A percentile compares a stretch with the other conserved stretches of the same genome.
phyloP scores from a whole-genome alignment of 768 basidiomycete genomes.

The Amanita brunnescens region DNA sequence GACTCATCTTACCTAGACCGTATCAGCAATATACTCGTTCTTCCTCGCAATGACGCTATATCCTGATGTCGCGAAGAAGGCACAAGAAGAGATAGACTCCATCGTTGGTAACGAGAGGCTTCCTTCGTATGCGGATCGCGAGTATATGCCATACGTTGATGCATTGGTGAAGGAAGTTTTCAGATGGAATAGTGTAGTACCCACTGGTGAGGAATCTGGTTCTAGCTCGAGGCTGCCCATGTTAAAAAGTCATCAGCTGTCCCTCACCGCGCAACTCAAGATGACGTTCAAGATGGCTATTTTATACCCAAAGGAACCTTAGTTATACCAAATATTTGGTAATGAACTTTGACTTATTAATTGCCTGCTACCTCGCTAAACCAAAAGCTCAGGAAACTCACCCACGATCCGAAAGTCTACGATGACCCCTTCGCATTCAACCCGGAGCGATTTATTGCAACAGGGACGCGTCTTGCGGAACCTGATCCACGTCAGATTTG shows the following conservation, averaged over 20 bases:
- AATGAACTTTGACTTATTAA: conserved; percentile 1
- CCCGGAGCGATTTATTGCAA: conserved; percentile 51
- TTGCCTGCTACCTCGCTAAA: conserved; percentile 5
- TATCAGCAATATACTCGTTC: conserved; percentile 50
- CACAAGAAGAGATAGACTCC: conserved; percentile 54
- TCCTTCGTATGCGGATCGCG: conserved; percentile 50
- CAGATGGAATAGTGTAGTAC: conserved; percentile 40
- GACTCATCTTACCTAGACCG: conserved; percentile 34
- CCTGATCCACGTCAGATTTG: conserved; percentile 50
- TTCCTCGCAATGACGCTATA: conserved; percentile 54
- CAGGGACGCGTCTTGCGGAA: conserved; percentile 33
- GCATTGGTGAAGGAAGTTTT: conserved; percentile 53
- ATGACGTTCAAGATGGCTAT: conserved; percentile 55
- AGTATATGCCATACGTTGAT: conserved; percentile 49
- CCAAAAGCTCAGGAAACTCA: conserved; percentile 30
- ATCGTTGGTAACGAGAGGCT: conserved; percentile 52
- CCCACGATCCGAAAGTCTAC: conserved; percentile 48
- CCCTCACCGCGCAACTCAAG: conserved; percentile 48
- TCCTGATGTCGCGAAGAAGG: conserved; percentile 48
- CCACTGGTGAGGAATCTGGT: conserved; percentile 28
- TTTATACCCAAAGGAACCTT: conserved; percentile 52
- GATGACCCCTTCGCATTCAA: conserved; percentile 45
- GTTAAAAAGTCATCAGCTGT: conserved; percentile 26
- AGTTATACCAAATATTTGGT: conserved; percentile 46
- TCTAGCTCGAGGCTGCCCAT: background rate